phyloP scores from a whole-genome alignment of 1,284 basidiomycete genomes.

The Ganoderma resinaceum region DNA sequence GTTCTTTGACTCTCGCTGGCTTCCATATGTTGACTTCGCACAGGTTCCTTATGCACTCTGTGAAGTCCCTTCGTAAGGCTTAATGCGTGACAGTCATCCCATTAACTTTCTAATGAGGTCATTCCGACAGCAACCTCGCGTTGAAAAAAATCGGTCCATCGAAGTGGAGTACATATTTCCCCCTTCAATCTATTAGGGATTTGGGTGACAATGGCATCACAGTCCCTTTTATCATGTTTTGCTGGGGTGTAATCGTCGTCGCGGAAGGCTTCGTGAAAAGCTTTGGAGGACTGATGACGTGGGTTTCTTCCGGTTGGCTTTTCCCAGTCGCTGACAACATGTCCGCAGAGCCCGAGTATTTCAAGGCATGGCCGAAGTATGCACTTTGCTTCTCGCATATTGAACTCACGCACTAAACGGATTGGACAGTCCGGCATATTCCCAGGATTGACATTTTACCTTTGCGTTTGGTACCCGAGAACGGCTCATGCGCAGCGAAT shows the following conservation, averaged over 20 bases:
- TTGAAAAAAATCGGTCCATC: constrained; percentile 24
- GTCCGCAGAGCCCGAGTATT: constrained; percentile 13
- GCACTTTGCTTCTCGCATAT: neutral
- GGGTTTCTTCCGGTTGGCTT: neutral
- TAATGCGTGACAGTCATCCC: neutral
- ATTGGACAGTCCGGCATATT: constrained; percentile 52
- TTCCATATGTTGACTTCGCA: neutral
- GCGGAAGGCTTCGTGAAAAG: constrained; percentile 29
- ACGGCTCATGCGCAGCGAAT: constrained; percentile 23
- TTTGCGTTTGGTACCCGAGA: constrained; percentile 42
- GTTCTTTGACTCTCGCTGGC: neutral
- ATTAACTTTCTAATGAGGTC: neutral
- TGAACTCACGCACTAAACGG: constrained; percentile 54
- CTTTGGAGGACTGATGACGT: constrained; percentile 23
- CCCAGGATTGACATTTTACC: constrained; percentile 60
- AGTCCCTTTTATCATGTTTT: constrained; percentile 29
- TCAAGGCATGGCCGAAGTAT: constrained; percentile 14
- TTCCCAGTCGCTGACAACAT: too few species aligned
- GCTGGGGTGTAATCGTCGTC: constrained; percentile 24
- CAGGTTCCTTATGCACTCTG: constrained; percentile 27
- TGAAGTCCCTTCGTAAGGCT: constrained; percentile 28
- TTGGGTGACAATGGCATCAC: too few species aligned
- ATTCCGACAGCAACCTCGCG: constrained; percentile 21
- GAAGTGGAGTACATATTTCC: constrained; percentile 21
- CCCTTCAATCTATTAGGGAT: too few species aligned